These are phyloP conservation scores for Umbelopsis vinacea DNA, from an alignment of 192 early-diverging fungal species.

Conservation along the genomic window DNA sequence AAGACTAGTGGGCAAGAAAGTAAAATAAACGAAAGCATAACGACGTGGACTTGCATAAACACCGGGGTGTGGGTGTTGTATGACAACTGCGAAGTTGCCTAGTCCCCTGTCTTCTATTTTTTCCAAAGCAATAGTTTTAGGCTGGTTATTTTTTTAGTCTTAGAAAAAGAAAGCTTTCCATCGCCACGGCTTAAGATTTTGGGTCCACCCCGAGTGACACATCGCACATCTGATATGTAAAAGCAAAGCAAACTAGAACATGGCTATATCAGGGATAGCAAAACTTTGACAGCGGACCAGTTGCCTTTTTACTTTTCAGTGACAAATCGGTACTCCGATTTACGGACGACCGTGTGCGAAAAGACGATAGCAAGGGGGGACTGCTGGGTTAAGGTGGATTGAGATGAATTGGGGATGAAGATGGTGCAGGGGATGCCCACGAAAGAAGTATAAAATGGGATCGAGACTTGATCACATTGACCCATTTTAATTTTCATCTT, in stretches of 20 bases:
- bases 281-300: not conserved
- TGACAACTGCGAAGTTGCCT: no score
- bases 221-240: no score
- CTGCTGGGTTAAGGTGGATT: not conserved
- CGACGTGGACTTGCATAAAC: no score
- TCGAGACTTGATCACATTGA: not conserved
- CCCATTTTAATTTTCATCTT: not conserved
- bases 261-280: not conserved
- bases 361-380: constrained; percentile 16
- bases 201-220: no score
- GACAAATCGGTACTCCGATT: constrained; percentile 14
- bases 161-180: not conserved
- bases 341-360: constrained; percentile 21
- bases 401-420: no score
- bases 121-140: no score
- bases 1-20: not conserved
- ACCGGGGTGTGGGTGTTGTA: no score
- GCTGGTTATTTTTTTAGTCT: no score
- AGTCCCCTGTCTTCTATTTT: no score
- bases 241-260: not conserved
- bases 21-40: not conserved
- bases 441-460: constrained; percentile 2
- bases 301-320: not conserved
- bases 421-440: no score
- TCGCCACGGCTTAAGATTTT: no score